Base-by-base conservation (phyloP, 208 protist genomes). In the Phytomonas francai region DNA sequence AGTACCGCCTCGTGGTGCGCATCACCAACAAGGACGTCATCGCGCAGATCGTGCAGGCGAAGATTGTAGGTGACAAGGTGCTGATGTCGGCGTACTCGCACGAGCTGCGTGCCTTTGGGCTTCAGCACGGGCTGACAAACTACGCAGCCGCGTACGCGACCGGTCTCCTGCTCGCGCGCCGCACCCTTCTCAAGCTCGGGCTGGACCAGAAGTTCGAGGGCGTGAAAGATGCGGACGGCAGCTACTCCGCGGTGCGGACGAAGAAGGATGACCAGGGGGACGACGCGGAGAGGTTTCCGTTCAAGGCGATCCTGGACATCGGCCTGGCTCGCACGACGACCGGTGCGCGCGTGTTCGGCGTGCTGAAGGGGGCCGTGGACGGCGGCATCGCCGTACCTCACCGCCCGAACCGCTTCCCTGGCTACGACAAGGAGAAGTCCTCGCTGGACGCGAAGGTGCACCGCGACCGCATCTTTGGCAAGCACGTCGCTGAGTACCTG, bases 401-500 rank as follows among this genome's bases (percentile, higher is more conserved):
- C 93, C 84, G 65, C 65, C 85, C 91, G 42, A 98, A 97, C 71
- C 87, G 98, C 77, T 98, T 99, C 88, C 89, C 96, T 63, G 98
- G 98, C 70, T 99, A 94, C 90, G 87, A 96, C 76, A 80, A 81
- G 65, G 89, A 98, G 71, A 84, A 80, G 59, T 86, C 93, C 68
- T 70, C 87, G 63, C 78, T 97, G 63, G 86, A 99, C 77, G 76
- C 96, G 51, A 95, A 97, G 74, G 85, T 89, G 54, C 91, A 97
- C 72, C 83, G 93, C 64, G 87, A 97, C 58, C 84, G 96, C 79
- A 99, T 99, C 85, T 97, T 98, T 67, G 98, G 98, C 65, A 88
- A 86, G 31, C 98, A 99, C 92, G 97, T 99, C 36, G 90, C 96
- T 49, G 91, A 98, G 27, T 99, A 99, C 89, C 99, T 99, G 98